Evolutionary conservation across 2,329 filamentous ascomycete species (phyloP).

Genomic region (Aquanectria penicillioides): DNA sequence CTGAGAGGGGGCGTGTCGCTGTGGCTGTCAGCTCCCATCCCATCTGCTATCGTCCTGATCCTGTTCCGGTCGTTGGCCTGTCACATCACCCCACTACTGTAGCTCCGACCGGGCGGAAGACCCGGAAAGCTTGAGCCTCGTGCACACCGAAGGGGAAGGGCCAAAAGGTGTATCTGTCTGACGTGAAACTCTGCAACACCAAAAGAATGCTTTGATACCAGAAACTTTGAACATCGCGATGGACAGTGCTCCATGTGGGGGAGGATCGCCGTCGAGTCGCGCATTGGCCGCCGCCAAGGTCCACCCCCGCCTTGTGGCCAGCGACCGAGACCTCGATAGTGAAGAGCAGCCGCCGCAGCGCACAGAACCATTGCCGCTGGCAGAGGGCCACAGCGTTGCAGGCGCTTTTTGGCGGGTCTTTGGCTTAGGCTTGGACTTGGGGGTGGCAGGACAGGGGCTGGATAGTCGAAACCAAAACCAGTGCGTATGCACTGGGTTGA

Average conservation of each 20-base stretch:
- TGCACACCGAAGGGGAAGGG: slow-evolving; percentile 18
- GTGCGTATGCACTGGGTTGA: slow-evolving; percentile 3
- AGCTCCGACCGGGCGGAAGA: slow-evolving; percentile 36
- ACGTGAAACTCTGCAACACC: neutral
- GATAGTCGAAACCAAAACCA: neutral
- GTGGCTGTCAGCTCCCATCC: slow-evolving; percentile 14
- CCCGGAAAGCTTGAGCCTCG: slow-evolving; percentile 35
- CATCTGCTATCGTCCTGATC: slow-evolving; percentile 9
- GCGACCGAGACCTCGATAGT: no score
- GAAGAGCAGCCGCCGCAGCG: no score
- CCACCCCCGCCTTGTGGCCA: slow-evolving; percentile 14
- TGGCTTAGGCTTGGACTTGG: neutral
- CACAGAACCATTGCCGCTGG: neutral
- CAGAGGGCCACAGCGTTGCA: slow-evolving; percentile 9
- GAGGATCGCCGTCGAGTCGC: slow-evolving; percentile 5
- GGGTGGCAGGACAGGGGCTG: slow-evolving; percentile 2
- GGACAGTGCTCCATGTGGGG: neutral
- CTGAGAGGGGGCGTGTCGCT: neutral
- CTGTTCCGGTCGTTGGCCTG: slow-evolving; percentile 22
- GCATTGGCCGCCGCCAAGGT: neutral
- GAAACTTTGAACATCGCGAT: slow-evolving; percentile 7
- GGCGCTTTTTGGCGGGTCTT: slow-evolving; percentile 18
- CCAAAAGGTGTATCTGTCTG: slow-evolving; percentile 19
- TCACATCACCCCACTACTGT: slow-evolving; percentile 30
- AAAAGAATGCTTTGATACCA: neutral